phyloP scores from a whole-genome alignment of 2,329 filamentous ascomycete genomes.

The Fusarium veterinarium region DNA sequence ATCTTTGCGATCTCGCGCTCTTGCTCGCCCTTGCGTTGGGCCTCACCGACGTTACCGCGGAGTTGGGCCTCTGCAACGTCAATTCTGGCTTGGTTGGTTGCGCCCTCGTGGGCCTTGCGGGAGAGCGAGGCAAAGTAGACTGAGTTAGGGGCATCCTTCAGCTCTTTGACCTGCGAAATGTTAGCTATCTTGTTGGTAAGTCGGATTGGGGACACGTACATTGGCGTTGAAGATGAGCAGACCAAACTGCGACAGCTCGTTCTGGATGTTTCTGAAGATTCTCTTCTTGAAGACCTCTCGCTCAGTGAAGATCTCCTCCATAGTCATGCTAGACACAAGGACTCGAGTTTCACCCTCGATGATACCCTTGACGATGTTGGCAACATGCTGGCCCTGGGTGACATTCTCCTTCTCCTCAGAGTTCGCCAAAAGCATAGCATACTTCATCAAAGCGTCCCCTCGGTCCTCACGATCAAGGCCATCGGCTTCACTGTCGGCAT shows the following conservation, averaged over 20 bases:
- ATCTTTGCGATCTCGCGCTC: slow-evolving; percentile 91
- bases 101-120: slow-evolving; percentile 86
- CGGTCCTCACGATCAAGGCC: slow-evolving; percentile 58
- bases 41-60: slow-evolving; percentile 79
- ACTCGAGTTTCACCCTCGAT: slow-evolving; percentile 90
- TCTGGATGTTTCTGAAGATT: slow-evolving; percentile 80
- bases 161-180: slow-evolving; percentile 71
- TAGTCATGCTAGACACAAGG: slow-evolving; percentile 88
- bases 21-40: slow-evolving; percentile 80
- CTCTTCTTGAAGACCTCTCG: slow-evolving; percentile 81
- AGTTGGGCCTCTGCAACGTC: slow-evolving; percentile 74
- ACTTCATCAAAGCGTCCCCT: slow-evolving; percentile 79
- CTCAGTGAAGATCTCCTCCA: slow-evolving; percentile 89
- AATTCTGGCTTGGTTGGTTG: slow-evolving; percentile 79
- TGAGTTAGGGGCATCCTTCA: slow-evolving; percentile 84
- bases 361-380: slow-evolving; percentile 88
- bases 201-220: slow-evolving; percentile 43
- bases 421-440: slow-evolving; percentile 82
- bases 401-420: slow-evolving; percentile 58
- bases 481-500: slow-evolving; percentile 19
- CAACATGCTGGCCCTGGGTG: slow-evolving; percentile 69
- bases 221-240: slow-evolving; percentile 79
- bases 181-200: not conserved
- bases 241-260: slow-evolving; percentile 83
- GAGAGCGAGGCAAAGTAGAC: slow-evolving; percentile 86